Evolutionary conservation across 2,329 filamentous ascomycete genomes (phyloP), one percentile per base, ranked within the genome.

Genomic region (Claviceps sp.): DNA sequence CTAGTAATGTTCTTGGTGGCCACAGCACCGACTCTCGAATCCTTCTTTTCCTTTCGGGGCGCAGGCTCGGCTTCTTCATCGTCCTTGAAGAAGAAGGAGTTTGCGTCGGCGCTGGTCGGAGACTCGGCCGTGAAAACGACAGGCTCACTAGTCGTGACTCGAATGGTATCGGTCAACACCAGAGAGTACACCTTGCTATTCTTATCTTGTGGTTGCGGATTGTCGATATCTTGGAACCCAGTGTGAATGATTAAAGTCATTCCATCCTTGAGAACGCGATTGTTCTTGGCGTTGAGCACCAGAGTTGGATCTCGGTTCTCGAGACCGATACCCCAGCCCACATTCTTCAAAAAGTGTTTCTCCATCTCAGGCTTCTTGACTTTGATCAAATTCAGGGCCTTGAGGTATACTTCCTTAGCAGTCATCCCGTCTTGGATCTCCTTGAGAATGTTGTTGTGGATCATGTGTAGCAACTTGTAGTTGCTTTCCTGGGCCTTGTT

Each of bases 41-140:
- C 85, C 68, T 84, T 88, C 76, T 93, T 94, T 60, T 90, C 83
- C 69, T 94, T 94, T 59, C 93, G 94, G n/a, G 88, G 86, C 9
- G 86, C 79, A 37, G 87, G 86, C 66, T 88, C 83, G 56, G 88
- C 81, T 59, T 94, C 87, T 63, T 95, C 88, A 55, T 95, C 89
- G 59, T 97, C 91, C 64, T 95, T 95, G 75, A 98, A 98, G 71
- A 96, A 97, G 74, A 98, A 98, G 0, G 91, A 95, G 41, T 91
- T 91, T 4, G 89, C 89, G 62, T 97, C 93, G 54, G 95, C 81
- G 63, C 95, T 91, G 30, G 87, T 86, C 2, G 90, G 84, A 0
- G 91, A 90, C 64, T 96, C 90, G 54, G 88, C 89, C 18, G 93
- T 98, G 70, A 98, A 97, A 30, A 96, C 82, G 37, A 89, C 84